Conservation (phyloP, 2,329 filamentous ascomycete genomes). For the Microdochium bolleyi region DNA sequence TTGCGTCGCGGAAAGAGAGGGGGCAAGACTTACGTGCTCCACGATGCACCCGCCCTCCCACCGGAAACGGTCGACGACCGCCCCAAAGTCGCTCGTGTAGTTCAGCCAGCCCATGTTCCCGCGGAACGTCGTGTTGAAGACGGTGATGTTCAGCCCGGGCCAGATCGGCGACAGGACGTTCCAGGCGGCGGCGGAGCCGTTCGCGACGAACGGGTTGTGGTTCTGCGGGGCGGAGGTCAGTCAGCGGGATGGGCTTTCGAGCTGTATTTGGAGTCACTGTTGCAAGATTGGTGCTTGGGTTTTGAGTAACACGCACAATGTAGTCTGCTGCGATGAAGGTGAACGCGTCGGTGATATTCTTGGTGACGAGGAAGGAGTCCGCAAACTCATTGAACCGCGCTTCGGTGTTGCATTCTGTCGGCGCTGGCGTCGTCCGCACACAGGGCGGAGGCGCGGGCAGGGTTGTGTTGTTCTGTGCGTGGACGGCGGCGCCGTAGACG, state of each 20-base stretch:
- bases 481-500: background rate
- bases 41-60: constrained; percentile 15
- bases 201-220: constrained; percentile 10
- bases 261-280: no score
- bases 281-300: no score
- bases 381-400: constrained; percentile 12
- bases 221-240: constrained; percentile 6
- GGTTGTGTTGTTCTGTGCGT: background rate
- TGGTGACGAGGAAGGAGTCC: constrained; percentile 11
- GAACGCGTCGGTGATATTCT: constrained; percentile 14
- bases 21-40: constrained; percentile 12
- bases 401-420: constrained; percentile 9
- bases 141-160: constrained; percentile 7
- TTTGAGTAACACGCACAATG: constrained; percentile 1
- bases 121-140: constrained; percentile 7
- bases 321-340: constrained; percentile 11
- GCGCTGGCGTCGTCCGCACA: constrained; percentile 8
- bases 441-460: constrained; percentile 9
- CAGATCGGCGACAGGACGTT: constrained; percentile 9
- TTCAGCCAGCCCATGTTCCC: constrained; percentile 1
- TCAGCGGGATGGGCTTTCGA: no score
- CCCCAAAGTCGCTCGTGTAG: constrained; percentile 6
- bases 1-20: no score
- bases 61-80: constrained; percentile 11
- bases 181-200: constrained; percentile 10